A percentile compares a stretch with the other conserved stretches of the same genome.
Conservation (phyloP, 2,329 filamentous ascomycete species). For the Aureobasidium sp. region DNA sequence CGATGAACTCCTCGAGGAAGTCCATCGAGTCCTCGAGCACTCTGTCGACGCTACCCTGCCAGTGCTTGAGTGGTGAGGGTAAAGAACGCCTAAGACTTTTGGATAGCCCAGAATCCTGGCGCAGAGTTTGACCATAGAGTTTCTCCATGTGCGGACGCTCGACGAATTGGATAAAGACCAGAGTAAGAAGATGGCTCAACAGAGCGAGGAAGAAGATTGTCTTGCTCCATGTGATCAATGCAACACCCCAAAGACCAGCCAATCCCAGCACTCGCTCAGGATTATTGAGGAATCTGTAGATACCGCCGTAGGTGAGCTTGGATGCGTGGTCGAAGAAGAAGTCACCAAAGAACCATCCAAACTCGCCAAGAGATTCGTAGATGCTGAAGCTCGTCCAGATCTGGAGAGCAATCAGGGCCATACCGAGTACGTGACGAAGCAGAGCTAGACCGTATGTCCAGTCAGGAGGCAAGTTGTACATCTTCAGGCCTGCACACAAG, state of each 20-base stretch:
- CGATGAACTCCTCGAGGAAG: constrained; percentile 85
- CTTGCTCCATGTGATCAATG: constrained; percentile 84
- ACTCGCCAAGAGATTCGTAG: constrained; percentile 92
- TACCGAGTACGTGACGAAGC: constrained; percentile 79
- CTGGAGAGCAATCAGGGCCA: constrained; percentile 74
- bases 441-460: constrained; percentile 83
- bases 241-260: constrained; percentile 91
- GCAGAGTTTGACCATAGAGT: constrained; percentile 78
- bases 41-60: constrained; percentile 79
- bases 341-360: constrained; percentile 98
- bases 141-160: constrained; percentile 98
- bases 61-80: constrained; percentile 72
- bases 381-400: constrained; percentile 90
- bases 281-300: constrained; percentile 97
- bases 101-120: constrained; percentile 81
- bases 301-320: constrained; percentile 91
- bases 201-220: constrained; percentile 82
- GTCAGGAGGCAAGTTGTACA: constrained; percentile 80
- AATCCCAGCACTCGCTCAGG: constrained; percentile 90
- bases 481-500: constrained; percentile 88
- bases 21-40: constrained; percentile 81
- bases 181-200: constrained; percentile 73
- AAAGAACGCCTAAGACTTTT: constrained; percentile 84
- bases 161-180: constrained; percentile 85
- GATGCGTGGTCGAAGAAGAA: constrained; percentile 91